Base-by-base conservation (phyloP, 768 basidiomycete genomes). In the Tremella yokohamensis region DNA sequence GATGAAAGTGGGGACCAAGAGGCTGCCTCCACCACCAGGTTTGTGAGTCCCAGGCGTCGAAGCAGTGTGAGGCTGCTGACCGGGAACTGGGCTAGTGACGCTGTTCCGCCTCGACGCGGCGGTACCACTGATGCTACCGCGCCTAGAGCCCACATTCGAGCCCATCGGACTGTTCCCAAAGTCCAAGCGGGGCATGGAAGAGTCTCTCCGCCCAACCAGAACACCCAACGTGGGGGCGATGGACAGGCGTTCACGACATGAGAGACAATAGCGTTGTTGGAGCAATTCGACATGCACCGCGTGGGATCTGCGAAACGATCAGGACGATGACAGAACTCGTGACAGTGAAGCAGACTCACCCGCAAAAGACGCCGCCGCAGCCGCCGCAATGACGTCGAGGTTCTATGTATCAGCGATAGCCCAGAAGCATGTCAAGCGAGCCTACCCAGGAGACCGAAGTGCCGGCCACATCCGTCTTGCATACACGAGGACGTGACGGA, bases 341-440 rank as follows among this genome's bases (percentile, higher is more conserved):
- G 0, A 22, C 4, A 20, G 13, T n/a, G 25, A 38, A 42, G 44
- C 20, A 3, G 19, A 60, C 66, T 57, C 49, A 62, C 54, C 67
- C 66, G 71, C 75, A 76, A 56, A 73, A 76, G 1, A 62, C 57
- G 16, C 75, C 75, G 12, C 73, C 75, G 52, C 75, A 76, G n/a
- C 75, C 75, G 37, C 75, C 75, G 57, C 75, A 76, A 56, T 69
- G 67, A 50, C 72, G 52, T 59, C 65, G 62, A 1, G 72, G 72
- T 57, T 76, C 75, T 72, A 40, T 25, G 26, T 24, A 45, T 37
- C 48, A 55, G 25, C 19, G 29, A n/a, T 16, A 53, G 4, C n/a
- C 24, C 18, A 9, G 19, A 37, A 50, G 13, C n/a, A 24, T n/a
- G 16, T 40, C 25, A 18, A 20, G 16, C 20, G 16, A 34, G 49